Percentiles rank a stretch among this genome's conserved stretches.
Evolutionary conservation across 805 yeast species (phyloP).

Genomic region (Wickerhamomyces alni): DNA sequence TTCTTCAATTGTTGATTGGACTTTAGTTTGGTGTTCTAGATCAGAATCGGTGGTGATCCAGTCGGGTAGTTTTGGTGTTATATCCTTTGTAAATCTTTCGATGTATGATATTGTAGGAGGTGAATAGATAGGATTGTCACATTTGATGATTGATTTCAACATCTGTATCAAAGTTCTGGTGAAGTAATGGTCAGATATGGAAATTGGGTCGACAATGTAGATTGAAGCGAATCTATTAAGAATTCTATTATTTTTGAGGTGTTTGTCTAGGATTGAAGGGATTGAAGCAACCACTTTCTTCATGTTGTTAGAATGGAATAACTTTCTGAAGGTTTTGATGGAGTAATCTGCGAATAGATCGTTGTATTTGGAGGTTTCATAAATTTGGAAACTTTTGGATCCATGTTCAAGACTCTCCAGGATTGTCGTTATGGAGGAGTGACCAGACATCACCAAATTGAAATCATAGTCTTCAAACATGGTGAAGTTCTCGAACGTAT

Average conservation of each 20-base stretch:
- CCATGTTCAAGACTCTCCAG: conserved; percentile 6
- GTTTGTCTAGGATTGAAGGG: conserved; percentile 11
- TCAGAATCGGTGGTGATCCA: conserved; percentile 5
- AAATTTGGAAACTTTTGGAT: conserved; percentile 9
- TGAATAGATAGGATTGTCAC: conserved; percentile 9
- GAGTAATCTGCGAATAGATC: conserved; percentile 16
- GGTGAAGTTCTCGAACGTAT: neutral
- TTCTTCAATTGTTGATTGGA: conserved; percentile 5
- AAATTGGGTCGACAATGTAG: conserved; percentile 13
- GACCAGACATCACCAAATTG: conserved; percentile 9
- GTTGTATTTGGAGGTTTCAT: conserved; percentile 3
- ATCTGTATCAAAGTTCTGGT: conserved; percentile 4
- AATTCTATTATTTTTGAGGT: conserved; percentile 7
- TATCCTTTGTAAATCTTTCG: conserved; percentile 6
- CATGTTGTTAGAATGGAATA: conserved; percentile 12
- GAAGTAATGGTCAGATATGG: conserved; percentile 15
- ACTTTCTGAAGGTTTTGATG: conserved; percentile 6
- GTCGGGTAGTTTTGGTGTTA: conserved; percentile 5
- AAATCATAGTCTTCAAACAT: conserved; percentile 8
- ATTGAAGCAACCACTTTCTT: conserved; percentile 7
- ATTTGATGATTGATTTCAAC: conserved; percentile 5
- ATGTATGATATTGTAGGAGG: conserved; percentile 11
- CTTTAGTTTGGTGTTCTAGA: neutral
- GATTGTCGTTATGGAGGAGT: conserved; percentile 3
- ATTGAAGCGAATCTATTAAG: conserved; percentile 6